Percentiles rank a stretch among this genome's conserved stretches.
These are phyloP conservation scores for Raffaelea ambrosiae DNA, from an alignment of 2,329 filamentous ascomycete genomes.

Conservation along the genomic window DNA sequence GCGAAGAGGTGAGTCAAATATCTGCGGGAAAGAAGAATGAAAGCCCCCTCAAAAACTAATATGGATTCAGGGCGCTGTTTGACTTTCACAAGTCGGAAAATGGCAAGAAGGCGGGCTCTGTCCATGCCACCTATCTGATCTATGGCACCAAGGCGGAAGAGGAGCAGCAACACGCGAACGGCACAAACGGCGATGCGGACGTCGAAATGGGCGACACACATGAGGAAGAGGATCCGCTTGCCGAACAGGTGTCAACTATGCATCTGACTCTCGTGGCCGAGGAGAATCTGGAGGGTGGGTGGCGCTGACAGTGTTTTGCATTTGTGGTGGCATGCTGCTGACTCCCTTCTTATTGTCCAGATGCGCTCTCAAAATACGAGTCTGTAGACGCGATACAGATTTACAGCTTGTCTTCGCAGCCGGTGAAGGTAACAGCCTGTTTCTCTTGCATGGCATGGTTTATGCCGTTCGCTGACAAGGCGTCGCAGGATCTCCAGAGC, in stretches of 20 bases:
- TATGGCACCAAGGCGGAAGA: slow-evolving; percentile 54
- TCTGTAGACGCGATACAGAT: slow-evolving; percentile 73
- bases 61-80: slow-evolving; percentile 63
- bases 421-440: slow-evolving; percentile 45
- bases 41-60: too few relatives aligned
- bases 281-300: slow-evolving; percentile 58
- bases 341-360: slow-evolving; percentile 32
- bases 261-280: slow-evolving; percentile 63
- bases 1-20: slow-evolving; percentile 70
- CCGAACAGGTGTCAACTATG: slow-evolving; percentile 43
- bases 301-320: neutral
- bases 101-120: slow-evolving; percentile 58
- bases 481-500: slow-evolving; percentile 49
- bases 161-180: slow-evolving; percentile 14
- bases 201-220: slow-evolving; percentile 63
- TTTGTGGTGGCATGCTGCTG: slow-evolving; percentile 12
- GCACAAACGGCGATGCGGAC: slow-evolving; percentile 43
- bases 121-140: slow-evolving; percentile 91
- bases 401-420: slow-evolving; percentile 71
- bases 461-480: slow-evolving; percentile 3
- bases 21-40: neutral
- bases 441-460: neutral
- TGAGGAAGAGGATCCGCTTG: slow-evolving; percentile 40
- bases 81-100: slow-evolving; percentile 79
- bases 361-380: slow-evolving; percentile 58